Percentiles rank a stretch among this genome's conserved stretches.
These are phyloP conservation scores for Pseudopyricularia cyperi DNA, from an alignment of 2,329 filamentous ascomycete species.

Conservation along the genomic window DNA sequence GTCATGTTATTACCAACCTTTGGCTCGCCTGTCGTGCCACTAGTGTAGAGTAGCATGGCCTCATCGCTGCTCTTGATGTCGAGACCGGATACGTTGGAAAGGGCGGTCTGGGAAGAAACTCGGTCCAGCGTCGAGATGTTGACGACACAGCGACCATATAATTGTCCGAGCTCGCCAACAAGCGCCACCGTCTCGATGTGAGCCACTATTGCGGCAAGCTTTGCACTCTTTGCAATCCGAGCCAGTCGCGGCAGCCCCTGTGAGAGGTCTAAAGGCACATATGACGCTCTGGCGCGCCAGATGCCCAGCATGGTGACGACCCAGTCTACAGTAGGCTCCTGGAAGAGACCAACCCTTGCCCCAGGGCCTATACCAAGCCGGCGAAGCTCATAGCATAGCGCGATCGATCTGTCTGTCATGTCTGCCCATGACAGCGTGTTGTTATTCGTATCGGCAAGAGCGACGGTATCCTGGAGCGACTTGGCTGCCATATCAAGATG, in stretches of 20 bases:
- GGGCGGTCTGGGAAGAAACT: too few relatives aligned
- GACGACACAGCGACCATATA: neutral
- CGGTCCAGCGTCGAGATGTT: neutral
- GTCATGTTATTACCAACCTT: slow-evolving; percentile 36
- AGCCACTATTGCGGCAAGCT: slow-evolving; percentile 16
- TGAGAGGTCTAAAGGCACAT: slow-evolving; percentile 21
- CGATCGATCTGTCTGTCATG: neutral
- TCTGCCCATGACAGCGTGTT: neutral
- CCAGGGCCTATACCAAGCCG: neutral
- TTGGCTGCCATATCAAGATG: neutral
- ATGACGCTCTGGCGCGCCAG: slow-evolving; percentile 15
- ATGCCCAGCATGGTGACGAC: slow-evolving; percentile 20
- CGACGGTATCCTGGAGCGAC: neutral
- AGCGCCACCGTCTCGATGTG: neutral
- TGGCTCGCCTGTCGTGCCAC: slow-evolving; percentile 57
- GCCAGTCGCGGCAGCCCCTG: slow-evolving; percentile 11
- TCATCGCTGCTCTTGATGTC: slow-evolving; percentile 28
- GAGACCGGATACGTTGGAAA: neutral
- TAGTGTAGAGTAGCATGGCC: slow-evolving; percentile 44
- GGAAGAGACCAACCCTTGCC: slow-evolving; percentile 3
- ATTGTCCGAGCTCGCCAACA: neutral
- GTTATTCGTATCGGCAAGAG: neutral
- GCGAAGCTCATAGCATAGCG: neutral
- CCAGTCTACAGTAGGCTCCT: slow-evolving; percentile 14
- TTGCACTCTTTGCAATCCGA: slow-evolving; percentile 4